Evolutionary conservation across 768 basidiomycete species (phyloP), one percentile per base, ranked within the genome.

Genomic region (Tylopilus rubrobrunneus): DNA sequence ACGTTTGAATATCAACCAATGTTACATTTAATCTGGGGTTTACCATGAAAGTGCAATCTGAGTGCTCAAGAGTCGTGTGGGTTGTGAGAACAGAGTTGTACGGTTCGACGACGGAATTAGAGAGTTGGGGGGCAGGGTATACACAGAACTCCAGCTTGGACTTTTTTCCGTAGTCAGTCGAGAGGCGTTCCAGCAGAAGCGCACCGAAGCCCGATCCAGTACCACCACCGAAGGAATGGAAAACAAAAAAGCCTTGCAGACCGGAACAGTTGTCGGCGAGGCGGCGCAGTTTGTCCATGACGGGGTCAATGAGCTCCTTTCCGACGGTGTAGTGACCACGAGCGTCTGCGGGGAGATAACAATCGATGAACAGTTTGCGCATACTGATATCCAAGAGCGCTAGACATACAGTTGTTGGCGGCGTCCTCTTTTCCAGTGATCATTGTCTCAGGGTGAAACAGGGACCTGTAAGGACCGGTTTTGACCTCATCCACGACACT

Each of bases 41-140:
- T 58, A 88, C 97, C 96, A 99, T 98, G 82, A 99, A 99, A 36
- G 97, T 98, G 74, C 97, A 99, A 77, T 99, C 97, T n/a, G 97
- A 97, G 76, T 99, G 97, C 74, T 98, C 97, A 54, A 98, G 86
- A 52, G 97, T 98, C 41, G 97, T 98, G 74, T 99, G 97, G 46
- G 97, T 99, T 45, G 97, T 98, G 57, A 99, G 79, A 49, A 97
- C 89, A 1, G 90, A 89, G 81, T 99, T 99, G 79, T 99, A 99
- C 2, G 97, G 97, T 74, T 99, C 97, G 42, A 99, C 97, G 56
- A 98, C 89, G 34, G 96, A 98, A 76, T 87, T 97, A 45, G 92
- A 89, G 73, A 94, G 80, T 62, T 89, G 90, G 47, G 92, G 94
- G 6, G 94, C 93, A 51, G 96, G 96, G 78, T 97, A 98, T 46